Percentiles rank a stretch among this genome's conserved stretches.
Conservation (phyloP, 2,329 filamentous ascomycete species). For the Cercospora beticola region DNA sequence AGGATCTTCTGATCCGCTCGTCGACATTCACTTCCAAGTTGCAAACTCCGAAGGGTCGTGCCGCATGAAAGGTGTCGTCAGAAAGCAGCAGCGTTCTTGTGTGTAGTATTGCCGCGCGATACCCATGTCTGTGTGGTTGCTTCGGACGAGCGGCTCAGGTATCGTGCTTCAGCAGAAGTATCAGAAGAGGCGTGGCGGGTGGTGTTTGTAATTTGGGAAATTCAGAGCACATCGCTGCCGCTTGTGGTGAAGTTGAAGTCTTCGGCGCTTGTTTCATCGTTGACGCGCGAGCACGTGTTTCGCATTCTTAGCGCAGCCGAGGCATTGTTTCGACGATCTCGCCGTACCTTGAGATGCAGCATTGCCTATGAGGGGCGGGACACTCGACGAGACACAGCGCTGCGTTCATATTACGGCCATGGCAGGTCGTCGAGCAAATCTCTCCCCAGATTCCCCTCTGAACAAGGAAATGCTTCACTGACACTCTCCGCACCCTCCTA, state of each 20-base stretch:
- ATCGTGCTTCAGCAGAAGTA: not conserved
- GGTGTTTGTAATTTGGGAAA: not conserved
- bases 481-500: not conserved
- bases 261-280: not conserved
- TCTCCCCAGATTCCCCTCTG: not conserved
- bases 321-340: not conserved
- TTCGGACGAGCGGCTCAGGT: not conserved
- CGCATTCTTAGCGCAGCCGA: not conserved
- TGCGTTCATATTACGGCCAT: not conserved
- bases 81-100: not conserved
- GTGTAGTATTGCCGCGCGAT: not conserved
- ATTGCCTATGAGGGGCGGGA: not conserved
- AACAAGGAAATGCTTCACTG: not conserved
- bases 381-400: not conserved
- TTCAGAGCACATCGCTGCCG: not conserved
- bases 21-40: not conserved
- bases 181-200: not conserved
- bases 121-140: not conserved
- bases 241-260: not conserved
- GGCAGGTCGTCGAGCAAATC: not conserved
- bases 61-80: not conserved
- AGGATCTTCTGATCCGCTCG: not conserved
- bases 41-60: not conserved
- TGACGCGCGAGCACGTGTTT: not conserved
- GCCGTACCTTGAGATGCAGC: not conserved